Conservation (phyloP, 257 asterid species). For the Marsdenia floribunda region DNA sequence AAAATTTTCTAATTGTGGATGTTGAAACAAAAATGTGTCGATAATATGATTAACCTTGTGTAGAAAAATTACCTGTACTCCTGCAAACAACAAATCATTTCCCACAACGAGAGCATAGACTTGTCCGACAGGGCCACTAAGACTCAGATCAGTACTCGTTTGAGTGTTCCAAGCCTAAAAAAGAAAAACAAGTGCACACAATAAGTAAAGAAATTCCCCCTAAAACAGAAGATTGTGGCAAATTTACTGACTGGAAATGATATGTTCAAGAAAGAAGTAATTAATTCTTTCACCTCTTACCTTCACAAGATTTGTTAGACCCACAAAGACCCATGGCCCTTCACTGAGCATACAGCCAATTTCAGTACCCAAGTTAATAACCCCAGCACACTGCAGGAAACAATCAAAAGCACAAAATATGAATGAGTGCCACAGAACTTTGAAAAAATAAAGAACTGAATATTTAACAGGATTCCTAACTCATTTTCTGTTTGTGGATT, state of each 20-base stretch:
- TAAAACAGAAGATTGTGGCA: background rate
- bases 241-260: background rate
- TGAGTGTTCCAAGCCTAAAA: conserved; percentile 94
- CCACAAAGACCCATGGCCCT: conserved; percentile 97
- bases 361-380: conserved; percentile 57
- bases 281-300: conserved; percentile 32
- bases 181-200: conserved; percentile 14
- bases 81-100: conserved; percentile 79
- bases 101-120: conserved; percentile 90
- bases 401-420: conserved; percentile 14
- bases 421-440: conserved; percentile 6
- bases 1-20: background rate
- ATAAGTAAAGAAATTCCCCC: background rate
- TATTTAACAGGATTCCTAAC: background rate
- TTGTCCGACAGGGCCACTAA: conserved; percentile 94
- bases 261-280: background rate
- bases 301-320: conserved; percentile 81
- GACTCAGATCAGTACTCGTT: conserved; percentile 72
- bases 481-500: background rate
- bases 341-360: conserved; percentile 90
- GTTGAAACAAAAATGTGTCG: background rate
- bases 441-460: background rate
- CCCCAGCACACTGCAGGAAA: conserved; percentile 53
- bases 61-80: conserved; percentile 66
- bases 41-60: conserved; percentile 7